Evolutionary conservation across 768 basidiomycete genomes (phyloP).

Genomic region (Leucogyrophana mollusca): DNA sequence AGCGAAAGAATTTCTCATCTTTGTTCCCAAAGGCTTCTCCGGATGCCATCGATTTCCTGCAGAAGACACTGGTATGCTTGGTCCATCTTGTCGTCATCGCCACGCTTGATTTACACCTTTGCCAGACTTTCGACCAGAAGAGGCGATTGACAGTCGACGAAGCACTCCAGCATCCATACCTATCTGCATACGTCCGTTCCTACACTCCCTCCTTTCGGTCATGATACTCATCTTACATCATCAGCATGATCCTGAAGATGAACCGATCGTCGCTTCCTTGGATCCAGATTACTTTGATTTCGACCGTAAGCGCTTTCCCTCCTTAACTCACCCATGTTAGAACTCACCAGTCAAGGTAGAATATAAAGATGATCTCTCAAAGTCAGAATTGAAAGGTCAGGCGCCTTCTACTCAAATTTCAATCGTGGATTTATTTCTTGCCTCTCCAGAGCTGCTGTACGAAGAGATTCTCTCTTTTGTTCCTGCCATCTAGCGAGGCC

Average conservation of each 20-base stretch:
- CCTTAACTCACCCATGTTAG: not conserved
- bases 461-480: slow-evolving; percentile 80
- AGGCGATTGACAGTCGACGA: slow-evolving; percentile 82
- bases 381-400: slow-evolving; percentile 69
- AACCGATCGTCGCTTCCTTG: slow-evolving; percentile 78
- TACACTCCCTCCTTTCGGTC: not conserved
- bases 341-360: slow-evolving; percentile 34
- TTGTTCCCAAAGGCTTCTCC: slow-evolving; percentile 78
- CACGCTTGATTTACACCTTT: not conserved
- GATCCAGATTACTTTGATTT: slow-evolving; percentile 90
- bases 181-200: slow-evolving; percentile 64
- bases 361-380: slow-evolving; percentile 73
- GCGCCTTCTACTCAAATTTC: not conserved
- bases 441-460: slow-evolving; percentile 59
- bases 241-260: slow-evolving; percentile 87
- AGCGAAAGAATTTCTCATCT: slow-evolving; percentile 63
- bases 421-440: slow-evolving; percentile 2
- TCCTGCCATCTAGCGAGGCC: slow-evolving; percentile 63
- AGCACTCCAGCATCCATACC: slow-evolving; percentile 80
- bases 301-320: slow-evolving; percentile 58
- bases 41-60: slow-evolving; percentile 70
- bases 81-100: slow-evolving; percentile 31
- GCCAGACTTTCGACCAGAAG: slow-evolving; percentile 82
- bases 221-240: slow-evolving; percentile 3
- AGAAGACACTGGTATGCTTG: slow-evolving; percentile 62